Percentiles rank a stretch among this genome's conserved stretches.
phyloP scores from a whole-genome alignment of 2,329 filamentous ascomycete species.

The Huntiella moniliformis region DNA sequence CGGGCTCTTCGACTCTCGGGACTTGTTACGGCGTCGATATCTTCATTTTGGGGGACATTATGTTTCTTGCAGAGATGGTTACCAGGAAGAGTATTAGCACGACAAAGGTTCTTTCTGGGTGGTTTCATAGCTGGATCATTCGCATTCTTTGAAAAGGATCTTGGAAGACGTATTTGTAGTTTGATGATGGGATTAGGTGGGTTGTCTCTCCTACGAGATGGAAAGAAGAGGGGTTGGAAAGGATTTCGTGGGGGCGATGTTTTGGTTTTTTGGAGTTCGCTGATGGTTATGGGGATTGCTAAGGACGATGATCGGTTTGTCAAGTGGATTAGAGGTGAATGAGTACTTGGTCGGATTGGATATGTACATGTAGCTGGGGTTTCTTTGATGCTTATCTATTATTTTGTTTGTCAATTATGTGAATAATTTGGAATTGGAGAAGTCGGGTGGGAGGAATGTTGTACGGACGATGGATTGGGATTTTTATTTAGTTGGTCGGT shows the following conservation, averaged over 20 bases:
- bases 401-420: too few relatives aligned
- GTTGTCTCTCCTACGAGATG: slow-evolving; percentile 14
- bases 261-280: slow-evolving; percentile 58
- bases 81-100: slow-evolving; percentile 55
- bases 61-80: slow-evolving; percentile 74
- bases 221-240: slow-evolving; percentile 75
- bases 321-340: too few relatives aligned
- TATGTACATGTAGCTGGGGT: too few relatives aligned
- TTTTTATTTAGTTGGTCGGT: too few relatives aligned
- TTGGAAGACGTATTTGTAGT: slow-evolving; percentile 29
- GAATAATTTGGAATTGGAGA: too few relatives aligned
- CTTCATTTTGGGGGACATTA: slow-evolving; percentile 71
- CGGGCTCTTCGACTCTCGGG: slow-evolving; percentile 55
- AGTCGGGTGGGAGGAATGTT: too few relatives aligned
- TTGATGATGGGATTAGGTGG: too few relatives aligned
- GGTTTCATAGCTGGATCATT: slow-evolving; percentile 74
- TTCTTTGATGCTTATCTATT: too few relatives aligned
- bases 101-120: slow-evolving; percentile 75
- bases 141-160: slow-evolving; percentile 53
- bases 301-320: slow-evolving; percentile 45
- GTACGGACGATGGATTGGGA: too few relatives aligned
- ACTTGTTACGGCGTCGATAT: slow-evolving; percentile 62
- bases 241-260: slow-evolving; percentile 70
- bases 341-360: too few relatives aligned
- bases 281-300: slow-evolving; percentile 60